Conservation (phyloP, 345 rosid genomes). For the Balakata baccata region DNA sequence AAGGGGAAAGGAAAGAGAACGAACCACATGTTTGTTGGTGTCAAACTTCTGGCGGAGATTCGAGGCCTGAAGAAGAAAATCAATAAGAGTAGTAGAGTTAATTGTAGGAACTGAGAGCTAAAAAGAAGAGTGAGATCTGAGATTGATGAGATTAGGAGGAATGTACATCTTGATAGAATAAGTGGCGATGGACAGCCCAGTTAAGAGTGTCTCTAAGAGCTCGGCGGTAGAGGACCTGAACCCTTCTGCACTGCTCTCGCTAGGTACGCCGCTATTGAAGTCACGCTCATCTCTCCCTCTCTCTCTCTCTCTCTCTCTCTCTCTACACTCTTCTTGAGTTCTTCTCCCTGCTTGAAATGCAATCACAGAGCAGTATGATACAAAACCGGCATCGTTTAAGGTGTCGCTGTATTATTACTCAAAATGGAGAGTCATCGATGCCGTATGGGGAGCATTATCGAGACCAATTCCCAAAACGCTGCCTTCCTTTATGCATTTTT, state of each 20-base stretch:
- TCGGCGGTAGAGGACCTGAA: constrained; percentile 86
- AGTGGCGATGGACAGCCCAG: constrained; percentile 98
- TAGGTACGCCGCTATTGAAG: constrained; percentile 58
- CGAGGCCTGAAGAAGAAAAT: constrained; percentile 46
- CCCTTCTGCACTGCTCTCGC: constrained; percentile 88
- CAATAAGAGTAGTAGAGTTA: not conserved
- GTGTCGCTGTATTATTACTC: too few relatives aligned
- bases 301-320: not conserved
- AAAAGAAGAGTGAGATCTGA: constrained; percentile 6
- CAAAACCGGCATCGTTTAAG: constrained; percentile 2
- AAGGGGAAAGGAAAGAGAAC: constrained; percentile 4
- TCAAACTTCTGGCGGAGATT: constrained; percentile 80
- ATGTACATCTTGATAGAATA: constrained; percentile 74
- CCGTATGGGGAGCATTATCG: too few relatives aligned
- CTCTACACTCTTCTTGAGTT: not conserved
- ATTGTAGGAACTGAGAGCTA: not conserved
- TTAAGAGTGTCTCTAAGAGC: constrained; percentile 91
- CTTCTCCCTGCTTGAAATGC: not conserved
- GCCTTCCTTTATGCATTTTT: too few relatives aligned
- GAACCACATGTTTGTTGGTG: constrained; percentile 77
- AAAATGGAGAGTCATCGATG: too few relatives aligned
- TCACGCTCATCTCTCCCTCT: constrained; percentile 56
- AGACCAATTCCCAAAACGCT: too few relatives aligned
- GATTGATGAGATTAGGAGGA: not conserved
- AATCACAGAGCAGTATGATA: not conserved